A percentile compares a stretch with the other conserved stretches of the same genome.
Evolutionary conservation across 1,139 yeast species (phyloP).

Genomic region (Magnusiomyces fungicola): DNA sequence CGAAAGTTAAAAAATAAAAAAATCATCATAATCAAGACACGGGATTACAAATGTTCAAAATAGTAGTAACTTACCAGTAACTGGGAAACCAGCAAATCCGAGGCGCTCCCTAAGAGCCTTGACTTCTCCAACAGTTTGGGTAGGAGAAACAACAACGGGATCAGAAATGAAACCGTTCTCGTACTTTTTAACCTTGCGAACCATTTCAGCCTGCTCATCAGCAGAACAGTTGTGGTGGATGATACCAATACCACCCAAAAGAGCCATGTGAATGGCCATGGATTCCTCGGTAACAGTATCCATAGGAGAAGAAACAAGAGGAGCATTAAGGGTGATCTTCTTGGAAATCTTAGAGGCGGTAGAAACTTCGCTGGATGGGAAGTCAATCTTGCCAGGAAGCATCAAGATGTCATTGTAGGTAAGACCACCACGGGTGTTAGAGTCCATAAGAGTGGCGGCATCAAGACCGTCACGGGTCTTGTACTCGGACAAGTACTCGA

Average conservation of each 20-base stretch:
- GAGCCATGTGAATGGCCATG: conserved; percentile 98
- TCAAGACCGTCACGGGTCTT: conserved; percentile 76
- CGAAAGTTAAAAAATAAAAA: conserved; percentile 91
- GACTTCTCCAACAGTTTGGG: conserved; percentile 72
- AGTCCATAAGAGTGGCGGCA: conserved; percentile 80
- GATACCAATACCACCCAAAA: conserved; percentile 98
- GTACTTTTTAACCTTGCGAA: conserved; percentile 87
- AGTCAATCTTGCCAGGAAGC: conserved; percentile 90
- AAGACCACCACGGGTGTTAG: conserved; percentile 85
- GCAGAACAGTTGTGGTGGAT: conserved; percentile 95
- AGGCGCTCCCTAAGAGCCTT: conserved; percentile 58
- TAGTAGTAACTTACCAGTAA: conserved; percentile 78
- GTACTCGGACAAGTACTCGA: conserved; percentile 55
- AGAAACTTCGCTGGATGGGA: conserved; percentile 69
- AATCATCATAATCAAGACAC: conserved; percentile 14
- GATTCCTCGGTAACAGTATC: conserved; percentile 96
- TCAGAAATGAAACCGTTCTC: conserved; percentile 97
- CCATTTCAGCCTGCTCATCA: conserved; percentile 99
- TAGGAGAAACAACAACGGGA: conserved; percentile 80
- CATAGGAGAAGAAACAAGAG: conserved; percentile 98
- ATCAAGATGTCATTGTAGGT: conserved; percentile 95
- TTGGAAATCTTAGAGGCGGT: conserved; percentile 85
- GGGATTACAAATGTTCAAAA: conserved; percentile 5
- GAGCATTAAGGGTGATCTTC: conserved; percentile 84
- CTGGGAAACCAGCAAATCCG: conserved; percentile 98